phyloP scores from a whole-genome alignment of 148 eudicot genomes.

The Rhododendron simsii region DNA sequence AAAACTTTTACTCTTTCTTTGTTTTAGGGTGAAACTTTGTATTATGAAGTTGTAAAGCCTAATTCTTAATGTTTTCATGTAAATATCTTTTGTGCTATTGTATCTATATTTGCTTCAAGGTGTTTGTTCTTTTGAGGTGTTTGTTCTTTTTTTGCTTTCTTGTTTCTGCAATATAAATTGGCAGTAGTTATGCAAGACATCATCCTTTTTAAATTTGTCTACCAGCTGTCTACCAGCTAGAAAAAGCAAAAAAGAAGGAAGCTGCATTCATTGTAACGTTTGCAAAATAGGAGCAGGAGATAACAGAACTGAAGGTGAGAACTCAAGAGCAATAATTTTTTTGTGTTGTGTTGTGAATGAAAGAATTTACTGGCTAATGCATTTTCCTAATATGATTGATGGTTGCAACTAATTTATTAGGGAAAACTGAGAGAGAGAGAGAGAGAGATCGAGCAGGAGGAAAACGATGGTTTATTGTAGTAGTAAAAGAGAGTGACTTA shows the following conservation, averaged over 20 bases:
- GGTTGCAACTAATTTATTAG: no score
- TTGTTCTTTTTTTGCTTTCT: slow-evolving; percentile 1
- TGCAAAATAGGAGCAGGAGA: slow-evolving; percentile 97
- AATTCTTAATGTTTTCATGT: no score
- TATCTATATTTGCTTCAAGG: no score
- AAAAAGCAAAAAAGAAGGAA: slow-evolving; percentile 94
- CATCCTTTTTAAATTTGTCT: slow-evolving; percentile 1
- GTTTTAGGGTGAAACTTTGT: no score
- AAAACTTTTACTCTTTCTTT: no score
- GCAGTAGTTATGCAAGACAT: not conserved
- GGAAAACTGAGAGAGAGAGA: no score
- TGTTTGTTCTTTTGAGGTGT: slow-evolving; percentile 33
- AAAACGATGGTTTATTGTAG: no score
- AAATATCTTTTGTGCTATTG: no score
- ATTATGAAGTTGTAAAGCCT: no score
- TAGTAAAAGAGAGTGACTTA: no score
- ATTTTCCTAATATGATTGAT: not conserved
- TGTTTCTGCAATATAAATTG: not conserved
- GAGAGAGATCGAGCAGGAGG: no score
- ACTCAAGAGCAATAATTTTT: not conserved
- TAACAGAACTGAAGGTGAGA: slow-evolving; percentile 83
- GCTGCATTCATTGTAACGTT: slow-evolving; percentile 94
- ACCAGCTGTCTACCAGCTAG: slow-evolving; percentile 40
- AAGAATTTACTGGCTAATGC: not conserved
- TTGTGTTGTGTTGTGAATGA: not conserved